These are phyloP conservation scores for Globisporangium ultimum DNA, from an alignment of 352 stramenopile genomes.

Conservation along the genomic window DNA sequence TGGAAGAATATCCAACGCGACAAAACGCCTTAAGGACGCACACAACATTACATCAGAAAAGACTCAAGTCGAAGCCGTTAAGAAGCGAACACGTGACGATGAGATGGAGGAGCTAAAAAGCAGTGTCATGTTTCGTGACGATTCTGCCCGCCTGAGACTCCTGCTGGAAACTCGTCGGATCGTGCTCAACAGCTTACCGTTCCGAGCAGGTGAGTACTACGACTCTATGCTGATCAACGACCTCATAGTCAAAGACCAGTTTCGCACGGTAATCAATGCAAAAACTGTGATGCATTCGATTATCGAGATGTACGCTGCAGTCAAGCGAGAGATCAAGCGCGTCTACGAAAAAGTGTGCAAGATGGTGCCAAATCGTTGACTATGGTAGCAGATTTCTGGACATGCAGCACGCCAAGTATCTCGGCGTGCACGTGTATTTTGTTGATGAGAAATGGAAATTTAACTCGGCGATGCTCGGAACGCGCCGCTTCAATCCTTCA, in stretches of 20 bases:
- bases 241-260: slow-evolving; percentile 1
- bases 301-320: neutral
- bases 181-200: slow-evolving; percentile 5
- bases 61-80: neutral
- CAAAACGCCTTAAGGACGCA: slow-evolving; percentile 7
- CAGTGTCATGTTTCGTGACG: neutral
- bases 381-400: slow-evolving; percentile 10
- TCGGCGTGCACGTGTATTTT: slow-evolving; percentile 11
- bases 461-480: slow-evolving; percentile 7
- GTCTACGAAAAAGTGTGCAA: neutral
- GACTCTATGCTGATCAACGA: slow-evolving; percentile 4
- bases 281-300: neutral
- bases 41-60: slow-evolving; percentile 5
- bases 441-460: slow-evolving; percentile 9
- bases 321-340: neutral
- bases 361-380: neutral
- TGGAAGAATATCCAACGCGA: slow-evolving; percentile 10
- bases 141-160: slow-evolving; percentile 1
- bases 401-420: slow-evolving; percentile 12
- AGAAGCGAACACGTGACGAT: slow-evolving; percentile 1
- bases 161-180: slow-evolving; percentile 4
- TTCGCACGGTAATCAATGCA: neutral
- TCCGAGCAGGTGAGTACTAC: slow-evolving; percentile 1
- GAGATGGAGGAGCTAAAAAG: slow-evolving; percentile 4
- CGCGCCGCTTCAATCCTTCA: slow-evolving; percentile 4